Evolutionary conservation across 2,329 filamentous ascomycete species (phyloP).

Genomic region (Epichloe scottii): DNA sequence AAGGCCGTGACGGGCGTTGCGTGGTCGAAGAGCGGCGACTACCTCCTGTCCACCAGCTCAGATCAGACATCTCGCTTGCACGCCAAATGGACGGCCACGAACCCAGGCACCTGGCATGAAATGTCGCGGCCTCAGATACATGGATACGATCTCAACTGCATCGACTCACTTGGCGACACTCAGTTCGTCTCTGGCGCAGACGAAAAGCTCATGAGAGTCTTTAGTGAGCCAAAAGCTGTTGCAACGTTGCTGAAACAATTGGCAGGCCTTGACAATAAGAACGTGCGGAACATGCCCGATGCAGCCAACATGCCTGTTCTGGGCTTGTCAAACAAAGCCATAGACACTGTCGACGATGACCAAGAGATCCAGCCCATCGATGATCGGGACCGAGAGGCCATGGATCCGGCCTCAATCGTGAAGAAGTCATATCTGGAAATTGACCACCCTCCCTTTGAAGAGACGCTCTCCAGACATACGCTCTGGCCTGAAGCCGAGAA

Average conservation of each 20-base stretch:
- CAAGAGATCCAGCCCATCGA: conserved; percentile 31
- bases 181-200: conserved; percentile 92
- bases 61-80: conserved; percentile 91
- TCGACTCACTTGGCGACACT: conserved; percentile 58
- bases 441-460: conserved; percentile 71
- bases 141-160: conserved; percentile 93
- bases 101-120: conserved; percentile 69
- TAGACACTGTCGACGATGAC: conserved; percentile 45
- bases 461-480: conserved; percentile 77
- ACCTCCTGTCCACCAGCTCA: conserved; percentile 75
- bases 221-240: conserved; percentile 76
- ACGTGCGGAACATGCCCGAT: conserved; percentile 52
- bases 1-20: conserved; percentile 67
- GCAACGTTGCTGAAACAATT: conserved; percentile 60
- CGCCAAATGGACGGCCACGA: conserved; percentile 55
- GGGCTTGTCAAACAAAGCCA: conserved; percentile 90
- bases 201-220: conserved; percentile 95
- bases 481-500: conserved; percentile 96
- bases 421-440: conserved; percentile 52
- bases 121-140: conserved; percentile 94
- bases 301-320: conserved; percentile 91
- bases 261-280: conserved; percentile 40
- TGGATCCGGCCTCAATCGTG: conserved; percentile 42
- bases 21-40: conserved; percentile 73
- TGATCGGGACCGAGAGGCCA: conserved; percentile 37